Conservation (phyloP, 2,329 filamentous ascomycete genomes). For the Huntiella abstrusa region DNA sequence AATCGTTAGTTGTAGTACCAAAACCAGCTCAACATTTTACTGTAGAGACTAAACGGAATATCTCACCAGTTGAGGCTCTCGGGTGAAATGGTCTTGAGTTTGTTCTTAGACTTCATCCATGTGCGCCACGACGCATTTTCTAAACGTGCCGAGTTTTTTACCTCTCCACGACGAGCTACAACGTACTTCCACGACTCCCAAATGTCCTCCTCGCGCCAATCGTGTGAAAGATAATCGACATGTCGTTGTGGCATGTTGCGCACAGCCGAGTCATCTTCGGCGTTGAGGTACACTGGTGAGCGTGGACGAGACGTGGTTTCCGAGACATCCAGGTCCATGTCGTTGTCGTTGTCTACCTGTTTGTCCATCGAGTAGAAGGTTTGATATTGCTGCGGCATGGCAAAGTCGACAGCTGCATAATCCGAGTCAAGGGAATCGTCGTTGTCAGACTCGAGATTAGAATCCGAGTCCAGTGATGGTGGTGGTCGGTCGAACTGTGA, state of each 20-base stretch:
- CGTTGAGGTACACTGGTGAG: conserved; percentile 25
- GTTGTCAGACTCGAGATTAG: conserved; percentile 35
- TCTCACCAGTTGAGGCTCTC: conserved; percentile 82
- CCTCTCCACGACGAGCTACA: conserved; percentile 57
- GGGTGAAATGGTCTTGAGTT: conserved; percentile 70
- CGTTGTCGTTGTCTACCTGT: conserved; percentile 29
- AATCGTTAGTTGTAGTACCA: conserved; percentile 9
- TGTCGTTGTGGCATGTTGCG: conserved; percentile 61
- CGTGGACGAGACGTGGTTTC: conserved; percentile 35
- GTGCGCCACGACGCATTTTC: conserved; percentile 97
- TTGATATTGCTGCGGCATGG: conserved; percentile 28
- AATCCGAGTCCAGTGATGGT: conserved; percentile 23
- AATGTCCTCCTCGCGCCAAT: conserved; percentile 90
- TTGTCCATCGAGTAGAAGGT: conserved; percentile 28
- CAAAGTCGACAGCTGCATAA: conserved; percentile 26
- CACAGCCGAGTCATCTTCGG: conserved; percentile 64
- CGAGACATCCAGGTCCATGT: conserved; percentile 30
- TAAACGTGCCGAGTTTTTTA: conserved; percentile 61
- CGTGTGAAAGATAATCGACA: conserved; percentile 88
- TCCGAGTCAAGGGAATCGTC: conserved; percentile 23
- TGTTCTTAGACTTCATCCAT: conserved; percentile 85
- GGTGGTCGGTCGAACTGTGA: not conserved
- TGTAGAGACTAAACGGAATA: not conserved
- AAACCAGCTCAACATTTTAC: not conserved
- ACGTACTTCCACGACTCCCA: conserved; percentile 96